Conservation (phyloP, 345 rosid genomes). For the Camelina neglecta region DNA sequence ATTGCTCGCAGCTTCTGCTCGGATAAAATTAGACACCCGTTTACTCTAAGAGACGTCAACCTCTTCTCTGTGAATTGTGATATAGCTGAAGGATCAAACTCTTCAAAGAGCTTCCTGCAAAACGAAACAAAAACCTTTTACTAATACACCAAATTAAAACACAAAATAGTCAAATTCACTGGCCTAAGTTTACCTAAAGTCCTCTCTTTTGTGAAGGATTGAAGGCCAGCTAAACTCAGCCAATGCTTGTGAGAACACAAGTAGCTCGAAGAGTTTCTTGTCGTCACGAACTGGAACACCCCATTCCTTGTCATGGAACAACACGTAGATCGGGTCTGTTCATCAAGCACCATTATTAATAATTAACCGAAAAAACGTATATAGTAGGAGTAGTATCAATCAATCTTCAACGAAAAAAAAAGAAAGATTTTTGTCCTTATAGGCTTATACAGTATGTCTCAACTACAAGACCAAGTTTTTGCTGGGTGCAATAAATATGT, state of each 20-base stretch:
- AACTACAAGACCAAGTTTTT: conserved; percentile 33
- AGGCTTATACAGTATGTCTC: background rate
- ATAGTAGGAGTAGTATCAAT: background rate
- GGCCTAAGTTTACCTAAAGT: conserved; percentile 61
- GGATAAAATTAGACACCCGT: conserved; percentile 67
- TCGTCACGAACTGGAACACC: conserved; percentile 85
- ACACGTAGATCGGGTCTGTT: conserved; percentile 67
- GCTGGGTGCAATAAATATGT: conserved; percentile 23
- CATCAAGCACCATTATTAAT: conserved; percentile 21
- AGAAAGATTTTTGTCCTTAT: conserved; percentile 8
- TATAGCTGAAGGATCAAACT: conserved; percentile 65
- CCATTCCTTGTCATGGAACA: conserved; percentile 88
- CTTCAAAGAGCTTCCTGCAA: conserved; percentile 75
- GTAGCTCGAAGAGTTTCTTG: conserved; percentile 75
- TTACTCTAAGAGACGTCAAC: conserved; percentile 65
- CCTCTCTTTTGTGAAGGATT: conserved; percentile 66
- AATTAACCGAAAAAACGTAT: conserved; percentile 6
- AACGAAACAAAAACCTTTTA: background rate
- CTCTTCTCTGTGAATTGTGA: conserved; percentile 76
- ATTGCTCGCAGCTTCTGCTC: conserved; percentile 90
- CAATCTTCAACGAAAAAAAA: background rate
- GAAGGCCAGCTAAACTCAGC: conserved; percentile 92
- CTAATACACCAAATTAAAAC: conserved; percentile 5
- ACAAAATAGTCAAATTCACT: background rate
- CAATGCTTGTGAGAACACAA: conserved; percentile 91